A percentile compares a stretch with the other conserved stretches of the same genome.
Evolutionary conservation across 73 alveolate species (phyloP).

Genomic region (Tetrahymena elliotti): DNA sequence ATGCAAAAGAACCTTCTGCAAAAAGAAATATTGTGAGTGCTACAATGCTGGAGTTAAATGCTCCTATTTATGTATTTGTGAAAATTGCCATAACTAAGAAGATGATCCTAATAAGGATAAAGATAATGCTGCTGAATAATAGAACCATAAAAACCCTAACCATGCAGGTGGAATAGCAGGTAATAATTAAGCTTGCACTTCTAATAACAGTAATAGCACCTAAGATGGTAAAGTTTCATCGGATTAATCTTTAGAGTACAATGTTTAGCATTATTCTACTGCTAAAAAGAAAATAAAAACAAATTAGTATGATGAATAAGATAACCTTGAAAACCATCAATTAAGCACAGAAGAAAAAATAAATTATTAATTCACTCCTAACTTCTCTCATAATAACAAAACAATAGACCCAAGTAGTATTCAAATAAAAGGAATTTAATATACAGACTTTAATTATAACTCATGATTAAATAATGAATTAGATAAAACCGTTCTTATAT

Average conservation of each 20-base stretch:
- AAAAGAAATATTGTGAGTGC: conserved; percentile 10
- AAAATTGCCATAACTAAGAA: conserved; percentile 18
- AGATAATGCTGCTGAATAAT: background rate
- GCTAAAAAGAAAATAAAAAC: background rate
- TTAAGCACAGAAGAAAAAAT: background rate
- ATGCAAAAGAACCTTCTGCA: background rate
- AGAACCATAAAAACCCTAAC: background rate
- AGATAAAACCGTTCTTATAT: background rate
- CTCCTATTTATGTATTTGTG: conserved; percentile 21
- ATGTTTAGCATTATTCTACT: background rate
- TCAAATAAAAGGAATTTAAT: background rate
- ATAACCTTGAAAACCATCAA: background rate
- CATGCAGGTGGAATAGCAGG: background rate
- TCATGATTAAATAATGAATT: background rate
- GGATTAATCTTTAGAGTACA: background rate
- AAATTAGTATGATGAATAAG: background rate
- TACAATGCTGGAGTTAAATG: conserved; percentile 29
- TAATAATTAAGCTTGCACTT: background rate
- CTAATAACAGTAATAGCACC: background rate
- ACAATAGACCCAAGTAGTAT: background rate
- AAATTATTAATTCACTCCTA: background rate
- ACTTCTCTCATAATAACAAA: background rate
- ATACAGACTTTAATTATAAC: background rate
- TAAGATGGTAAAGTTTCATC: background rate
- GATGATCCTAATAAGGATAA: background rate